Evolutionary conservation across 164 flowering plant genomes (phyloP).

Genomic region (Nymphaea colorata): DNA sequence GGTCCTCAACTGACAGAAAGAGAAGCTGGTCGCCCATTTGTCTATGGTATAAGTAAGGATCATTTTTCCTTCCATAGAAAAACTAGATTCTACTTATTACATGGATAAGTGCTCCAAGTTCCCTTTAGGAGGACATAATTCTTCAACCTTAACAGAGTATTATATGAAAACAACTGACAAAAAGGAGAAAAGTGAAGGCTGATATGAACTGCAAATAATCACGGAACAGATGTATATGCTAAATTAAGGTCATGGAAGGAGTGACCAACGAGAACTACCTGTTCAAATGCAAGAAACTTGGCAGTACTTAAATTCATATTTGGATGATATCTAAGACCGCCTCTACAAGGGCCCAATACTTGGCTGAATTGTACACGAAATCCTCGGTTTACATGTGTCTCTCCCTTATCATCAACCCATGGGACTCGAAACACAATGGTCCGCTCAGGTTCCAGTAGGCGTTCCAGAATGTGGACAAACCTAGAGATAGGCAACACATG

Average conservation of each 20-base stretch:
- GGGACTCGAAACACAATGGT: conserved; percentile 87
- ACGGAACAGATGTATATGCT: not conserved
- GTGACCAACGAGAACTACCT: conserved; percentile 35
- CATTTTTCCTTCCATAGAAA: no score
- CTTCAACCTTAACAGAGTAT: no score
- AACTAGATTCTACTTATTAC: no score
- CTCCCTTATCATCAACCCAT: conserved; percentile 97
- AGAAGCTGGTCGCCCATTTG: no score
- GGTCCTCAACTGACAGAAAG: no score
- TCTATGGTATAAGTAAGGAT: no score
- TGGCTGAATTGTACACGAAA: conserved; percentile 89
- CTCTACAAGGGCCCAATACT: conserved; percentile 94
- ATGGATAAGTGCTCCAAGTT: no score
- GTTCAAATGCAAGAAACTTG: conserved; percentile 89
- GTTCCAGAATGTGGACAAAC: conserved; percentile 88
- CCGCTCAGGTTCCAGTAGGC: conserved; percentile 92
- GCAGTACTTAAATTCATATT: conserved; percentile 81
- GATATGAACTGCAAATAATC: not conserved
- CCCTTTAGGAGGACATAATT: no score
- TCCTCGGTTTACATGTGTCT: conserved; percentile 89
- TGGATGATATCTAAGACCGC: conserved; percentile 90
- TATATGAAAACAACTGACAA: no score
- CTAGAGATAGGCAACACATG: conserved; percentile 26
- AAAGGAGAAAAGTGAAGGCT: no score
- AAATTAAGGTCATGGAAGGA: not conserved